Conservation (phyloP, 371 early-diverging fungal genomes). For the Actinomucor elegans region DNA sequence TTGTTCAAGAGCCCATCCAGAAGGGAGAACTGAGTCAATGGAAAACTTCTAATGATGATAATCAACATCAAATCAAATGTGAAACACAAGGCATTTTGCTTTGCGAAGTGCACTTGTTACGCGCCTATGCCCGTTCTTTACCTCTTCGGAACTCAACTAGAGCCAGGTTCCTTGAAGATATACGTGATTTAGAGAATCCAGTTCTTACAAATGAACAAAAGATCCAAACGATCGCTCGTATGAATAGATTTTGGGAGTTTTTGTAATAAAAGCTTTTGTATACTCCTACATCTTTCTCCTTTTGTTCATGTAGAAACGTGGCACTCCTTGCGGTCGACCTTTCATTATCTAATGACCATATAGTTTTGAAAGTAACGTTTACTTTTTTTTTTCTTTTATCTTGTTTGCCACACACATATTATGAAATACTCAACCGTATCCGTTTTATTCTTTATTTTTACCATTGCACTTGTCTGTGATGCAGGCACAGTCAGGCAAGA, state of each 20-base stretch:
- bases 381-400: no score
- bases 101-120: conserved; percentile 67
- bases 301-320: no score
- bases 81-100: conserved; percentile 71
- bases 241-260: conserved; percentile 60
- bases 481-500: background rate
- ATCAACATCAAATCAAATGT: conserved; percentile 43
- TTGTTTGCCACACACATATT: no score
- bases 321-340: no score
- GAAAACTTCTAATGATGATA: background rate
- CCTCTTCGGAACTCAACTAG: conserved; percentile 55
- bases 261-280: conserved; percentile 24
- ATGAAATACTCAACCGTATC: no score
- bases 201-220: conserved; percentile 59
- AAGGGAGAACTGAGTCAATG: conserved; percentile 14
- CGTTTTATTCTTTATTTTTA: no score
- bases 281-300: no score
- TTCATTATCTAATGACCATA: no score
- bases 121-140: conserved; percentile 45
- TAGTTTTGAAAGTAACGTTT: no score
- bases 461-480: no score
- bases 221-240: conserved; percentile 59
- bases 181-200: conserved; percentile 71
- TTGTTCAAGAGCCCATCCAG: conserved; percentile 19
- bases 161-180: conserved; percentile 69